These are phyloP conservation scores for Pezicula rhizophila DNA, from an alignment of 2,329 filamentous ascomycete genomes.

Conservation along the genomic window DNA sequence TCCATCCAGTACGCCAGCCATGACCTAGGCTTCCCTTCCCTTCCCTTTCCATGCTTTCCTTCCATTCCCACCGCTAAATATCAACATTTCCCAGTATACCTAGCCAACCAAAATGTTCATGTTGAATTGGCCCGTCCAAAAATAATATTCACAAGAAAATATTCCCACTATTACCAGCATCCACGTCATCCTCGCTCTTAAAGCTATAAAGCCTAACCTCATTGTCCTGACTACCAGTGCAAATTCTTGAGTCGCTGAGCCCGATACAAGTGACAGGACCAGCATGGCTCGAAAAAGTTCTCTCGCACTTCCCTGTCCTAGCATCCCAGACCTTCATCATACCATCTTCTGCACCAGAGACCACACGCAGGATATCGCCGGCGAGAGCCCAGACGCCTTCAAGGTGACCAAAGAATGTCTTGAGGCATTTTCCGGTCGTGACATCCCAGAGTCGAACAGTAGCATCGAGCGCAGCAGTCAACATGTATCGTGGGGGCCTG, in stretches of 20 bases:
- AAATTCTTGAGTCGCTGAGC: conserved; percentile 81
- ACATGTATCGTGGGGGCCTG: conserved; percentile 80
- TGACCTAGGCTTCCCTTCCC: no score
- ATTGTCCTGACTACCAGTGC: conserved; percentile 88
- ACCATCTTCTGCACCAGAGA: conserved; percentile 85
- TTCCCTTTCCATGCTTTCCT: no score
- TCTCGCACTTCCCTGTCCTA: conserved; percentile 81
- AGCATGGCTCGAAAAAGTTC: conserved; percentile 84
- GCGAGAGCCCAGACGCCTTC: conserved; percentile 94
- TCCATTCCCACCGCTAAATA: no score
- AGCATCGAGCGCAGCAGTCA: conserved; percentile 85
- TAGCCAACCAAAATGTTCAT: no score
- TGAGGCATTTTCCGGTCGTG: conserved; percentile 71
- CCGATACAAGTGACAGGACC: conserved; percentile 92
- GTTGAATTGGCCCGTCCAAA: no score
- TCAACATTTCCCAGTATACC: no score
- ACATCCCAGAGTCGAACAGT: conserved; percentile 94
- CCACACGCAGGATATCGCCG: conserved; percentile 80
- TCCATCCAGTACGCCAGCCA: no score
- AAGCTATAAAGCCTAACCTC: conserved; percentile 84
- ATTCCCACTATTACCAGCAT: not conserved
- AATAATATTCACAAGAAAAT: no score
- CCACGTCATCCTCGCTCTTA: conserved; percentile 18
- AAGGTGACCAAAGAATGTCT: conserved; percentile 93
- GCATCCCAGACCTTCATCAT: conserved; percentile 98